phyloP scores from a whole-genome alignment of 2,329 filamentous ascomycete genomes.

The Colletotrichum noveboracense region DNA sequence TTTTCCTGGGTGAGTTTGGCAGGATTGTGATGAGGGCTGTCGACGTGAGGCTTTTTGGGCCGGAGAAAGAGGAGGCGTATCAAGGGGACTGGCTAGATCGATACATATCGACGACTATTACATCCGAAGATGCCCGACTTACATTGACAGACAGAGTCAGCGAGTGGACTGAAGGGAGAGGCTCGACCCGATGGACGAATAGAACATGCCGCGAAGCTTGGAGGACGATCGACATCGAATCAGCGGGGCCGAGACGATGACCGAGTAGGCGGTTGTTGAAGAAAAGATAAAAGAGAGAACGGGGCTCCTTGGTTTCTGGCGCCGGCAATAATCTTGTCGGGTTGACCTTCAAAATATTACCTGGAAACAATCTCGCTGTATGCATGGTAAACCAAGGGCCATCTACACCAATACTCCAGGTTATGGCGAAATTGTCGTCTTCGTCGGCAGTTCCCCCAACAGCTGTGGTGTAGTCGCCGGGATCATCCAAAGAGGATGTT shows the following conservation, averaged over 20 bases:
- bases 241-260: accelerated
- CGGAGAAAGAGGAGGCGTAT: not conserved
- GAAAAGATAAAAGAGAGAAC: too few species aligned
- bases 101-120: not conserved
- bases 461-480: accelerated
- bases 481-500: accelerated
- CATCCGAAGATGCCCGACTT: not conserved
- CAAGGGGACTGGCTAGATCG: too few species aligned
- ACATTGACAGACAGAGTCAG: not conserved
- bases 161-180: not conserved
- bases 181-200: not conserved
- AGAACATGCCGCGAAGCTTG: accelerated
- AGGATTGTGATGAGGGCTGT: too few species aligned
- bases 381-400: too few species aligned
- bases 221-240: accelerated
- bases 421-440: accelerated
- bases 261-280: too few species aligned
- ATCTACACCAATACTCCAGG: not conserved
- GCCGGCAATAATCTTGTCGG: too few species aligned
- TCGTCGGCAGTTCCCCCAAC: not conserved
- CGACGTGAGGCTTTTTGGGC: too few species aligned
- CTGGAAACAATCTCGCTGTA: too few species aligned
- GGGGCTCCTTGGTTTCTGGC: too few species aligned
- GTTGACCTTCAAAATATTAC: too few species aligned
- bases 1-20: too few species aligned